A percentile compares a stretch with the other conserved stretches of the same genome.
These are phyloP conservation scores for Russula lepida DNA, from an alignment of 768 basidiomycete species.

Conservation along the genomic window DNA sequence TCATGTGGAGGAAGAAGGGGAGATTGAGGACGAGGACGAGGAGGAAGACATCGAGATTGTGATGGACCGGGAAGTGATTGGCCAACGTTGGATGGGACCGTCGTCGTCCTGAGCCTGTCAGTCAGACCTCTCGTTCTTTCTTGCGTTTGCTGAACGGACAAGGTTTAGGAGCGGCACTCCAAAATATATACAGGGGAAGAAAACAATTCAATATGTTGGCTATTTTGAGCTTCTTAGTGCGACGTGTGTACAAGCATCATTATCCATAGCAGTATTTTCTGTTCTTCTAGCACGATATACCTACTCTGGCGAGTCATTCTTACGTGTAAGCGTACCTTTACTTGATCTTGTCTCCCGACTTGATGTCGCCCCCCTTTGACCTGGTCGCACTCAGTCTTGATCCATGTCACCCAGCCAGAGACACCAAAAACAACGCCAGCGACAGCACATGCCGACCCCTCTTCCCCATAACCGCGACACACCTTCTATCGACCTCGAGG, in stretches of 20 bases:
- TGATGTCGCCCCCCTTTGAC: neutral
- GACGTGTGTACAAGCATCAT: constrained; percentile 18
- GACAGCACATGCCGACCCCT: neutral
- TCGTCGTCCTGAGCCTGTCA: constrained; percentile 1
- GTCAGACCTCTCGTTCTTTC: neutral
- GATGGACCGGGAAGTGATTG: constrained; percentile 40
- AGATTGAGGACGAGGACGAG: constrained; percentile 50
- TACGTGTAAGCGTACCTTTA: constrained; percentile 3
- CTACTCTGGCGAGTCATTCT: neutral
- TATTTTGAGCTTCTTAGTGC: neutral
- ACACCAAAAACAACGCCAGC: neutral
- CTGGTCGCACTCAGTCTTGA: neutral
- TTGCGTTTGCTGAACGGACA: neutral
- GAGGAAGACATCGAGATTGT: constrained; percentile 77
- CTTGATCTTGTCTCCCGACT: neutral
- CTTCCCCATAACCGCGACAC: neutral
- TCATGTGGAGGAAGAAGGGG: constrained; percentile 29
- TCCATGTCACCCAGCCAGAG: constrained; percentile 1
- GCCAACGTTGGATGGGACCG: constrained; percentile 16
- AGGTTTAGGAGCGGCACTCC: neutral
- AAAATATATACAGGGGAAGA: neutral
- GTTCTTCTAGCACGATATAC: constrained; percentile 6
- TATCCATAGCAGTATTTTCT: constrained; percentile 17
- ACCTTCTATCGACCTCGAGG: constrained; percentile 14
- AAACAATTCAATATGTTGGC: neutral